Percentiles rank a stretch among this genome's conserved stretches.
phyloP scores from a whole-genome alignment of 805 yeast species.

The Ascoidea tarda region DNA sequence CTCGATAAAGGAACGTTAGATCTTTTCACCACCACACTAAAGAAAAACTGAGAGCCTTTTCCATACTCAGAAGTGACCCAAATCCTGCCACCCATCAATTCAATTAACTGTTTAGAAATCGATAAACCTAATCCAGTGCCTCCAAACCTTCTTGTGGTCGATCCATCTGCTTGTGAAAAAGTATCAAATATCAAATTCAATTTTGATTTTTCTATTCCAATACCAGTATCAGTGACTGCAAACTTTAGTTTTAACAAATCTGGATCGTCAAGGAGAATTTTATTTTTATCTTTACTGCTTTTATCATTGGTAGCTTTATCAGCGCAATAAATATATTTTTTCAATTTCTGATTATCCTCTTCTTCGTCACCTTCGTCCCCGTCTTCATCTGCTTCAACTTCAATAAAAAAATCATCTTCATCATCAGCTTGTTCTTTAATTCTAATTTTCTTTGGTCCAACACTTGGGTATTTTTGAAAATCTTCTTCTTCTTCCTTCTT shows the following conservation, averaged over 20 bases:
- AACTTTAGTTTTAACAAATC: constrained; percentile 35
- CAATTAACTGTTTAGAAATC: constrained; percentile 76
- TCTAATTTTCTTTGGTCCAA: not conserved
- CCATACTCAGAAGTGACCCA: constrained; percentile 82
- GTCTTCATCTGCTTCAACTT: not conserved
- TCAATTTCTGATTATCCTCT: no score
- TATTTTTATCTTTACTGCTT: not conserved
- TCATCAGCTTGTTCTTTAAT: not conserved
- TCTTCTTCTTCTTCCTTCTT: constrained; percentile 9
- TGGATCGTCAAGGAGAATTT: not conserved
- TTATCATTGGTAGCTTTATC: not conserved
- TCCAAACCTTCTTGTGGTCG: constrained; percentile 84
- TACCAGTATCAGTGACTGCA: constrained; percentile 84
- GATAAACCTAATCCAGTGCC: constrained; percentile 88
- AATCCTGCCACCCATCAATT: constrained; percentile 86
- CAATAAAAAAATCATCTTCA: not conserved
- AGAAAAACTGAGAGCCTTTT: constrained; percentile 70
- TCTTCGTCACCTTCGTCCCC: not conserved
- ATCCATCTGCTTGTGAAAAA: constrained; percentile 89
- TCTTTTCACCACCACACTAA: constrained; percentile 68
- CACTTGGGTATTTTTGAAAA: not conserved
- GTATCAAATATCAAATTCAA: constrained; percentile 78
- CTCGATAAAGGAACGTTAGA: constrained; percentile 47
- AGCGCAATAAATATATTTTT: no score
- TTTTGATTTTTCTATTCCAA: constrained; percentile 78